These are phyloP conservation scores for Geopyxis carbonaria DNA, from an alignment of 495 filamentous ascomycete genomes.

Conservation along the genomic window DNA sequence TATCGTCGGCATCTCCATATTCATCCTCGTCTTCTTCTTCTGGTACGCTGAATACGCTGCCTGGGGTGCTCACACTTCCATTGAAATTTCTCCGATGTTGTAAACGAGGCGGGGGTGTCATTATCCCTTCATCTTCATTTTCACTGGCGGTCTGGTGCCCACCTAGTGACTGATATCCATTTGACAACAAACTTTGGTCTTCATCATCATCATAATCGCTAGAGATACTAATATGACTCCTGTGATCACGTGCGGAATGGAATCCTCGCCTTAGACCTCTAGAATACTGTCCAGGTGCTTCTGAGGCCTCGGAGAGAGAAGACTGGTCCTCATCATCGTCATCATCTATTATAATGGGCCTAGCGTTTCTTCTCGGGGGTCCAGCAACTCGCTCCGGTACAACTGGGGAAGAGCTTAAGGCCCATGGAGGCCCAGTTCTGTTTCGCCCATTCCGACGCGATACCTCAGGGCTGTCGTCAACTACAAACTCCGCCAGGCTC, in stretches of 20 bases:
- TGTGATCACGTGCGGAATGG: constrained; percentile 10
- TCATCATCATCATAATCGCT: constrained; percentile 20
- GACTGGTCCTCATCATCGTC: constrained; percentile 21
- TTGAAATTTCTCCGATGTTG: constrained; percentile 1
- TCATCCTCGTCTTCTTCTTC: constrained; percentile 22
- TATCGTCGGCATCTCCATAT: constrained; percentile 12
- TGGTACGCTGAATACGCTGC: constrained; percentile 18
- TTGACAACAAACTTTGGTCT: constrained; percentile 3
- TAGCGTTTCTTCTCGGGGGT: constrained; percentile 10
- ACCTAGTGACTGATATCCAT: constrained; percentile 3
- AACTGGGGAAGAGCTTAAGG: constrained; percentile 1
- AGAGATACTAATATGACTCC: constrained; percentile 13
- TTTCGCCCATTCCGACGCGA: background rate
- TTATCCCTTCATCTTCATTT: constrained; percentile 15
- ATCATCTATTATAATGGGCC: constrained; percentile 14
- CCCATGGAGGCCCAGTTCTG: constrained; percentile 1
- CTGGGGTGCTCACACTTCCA: constrained; percentile 7
- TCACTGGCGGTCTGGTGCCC: constrained; percentile 13
- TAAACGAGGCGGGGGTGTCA: constrained; percentile 7
- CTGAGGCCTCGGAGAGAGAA: constrained; percentile 17
- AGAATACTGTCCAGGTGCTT: constrained; percentile 2
- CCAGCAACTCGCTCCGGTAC: background rate
- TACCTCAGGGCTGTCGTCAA: constrained; percentile 19
- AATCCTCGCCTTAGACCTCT: background rate
- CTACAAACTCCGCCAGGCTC: constrained; percentile 19